Evolutionary conservation across 441 rosid species (phyloP), one percentile per base, ranked within the genome.

Genomic region (Macaranga tanarius): DNA sequence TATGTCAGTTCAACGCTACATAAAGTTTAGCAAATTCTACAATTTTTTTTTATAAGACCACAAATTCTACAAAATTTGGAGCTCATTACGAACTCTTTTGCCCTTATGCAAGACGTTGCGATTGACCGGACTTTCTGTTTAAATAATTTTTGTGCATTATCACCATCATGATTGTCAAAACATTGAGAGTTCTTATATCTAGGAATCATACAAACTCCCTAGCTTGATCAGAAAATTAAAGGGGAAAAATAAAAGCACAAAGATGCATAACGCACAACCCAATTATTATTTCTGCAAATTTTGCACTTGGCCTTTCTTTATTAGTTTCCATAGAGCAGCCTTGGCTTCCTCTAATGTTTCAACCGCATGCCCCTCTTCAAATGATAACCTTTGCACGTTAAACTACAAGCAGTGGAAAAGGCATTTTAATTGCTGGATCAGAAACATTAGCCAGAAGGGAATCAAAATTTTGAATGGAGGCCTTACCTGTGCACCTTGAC

Each of bases 331-430:
- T 17, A 93, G 72, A 63, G 98, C 98, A 73, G 85, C 67, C 77
- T 93, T 93, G 17, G 99, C 98, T 84, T 91, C 90, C 78, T 91
- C 98, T 65, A 95, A 71, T 12, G 96, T 95, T 82, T 93, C 95
- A 45, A 93, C 87, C n/a, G 81, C 73, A 47, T 84, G 85, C 20
- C 94, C 96, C 65, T 85, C 95, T 60, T 93, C 99, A 79, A 95
- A 95, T 22, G 96, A 76, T 79, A 95, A 66, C 87, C 99, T 91
- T 77, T 88, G 96, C 61, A 95, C 74, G 80, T 85, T 95, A 79
- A 91, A 95, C 98, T 91, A 82, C 71, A 65, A 62, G 55, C 19
- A 61, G 47, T 26, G 3, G 38, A 65, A 28, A 16, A 61, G 48
- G 28, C 22, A 45, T 40, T 15, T 23, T 25, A 40, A 48, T 28